Evolutionary conservation across 1,284 basidiomycete species (phyloP).

Genomic region (Ustilago curta): DNA sequence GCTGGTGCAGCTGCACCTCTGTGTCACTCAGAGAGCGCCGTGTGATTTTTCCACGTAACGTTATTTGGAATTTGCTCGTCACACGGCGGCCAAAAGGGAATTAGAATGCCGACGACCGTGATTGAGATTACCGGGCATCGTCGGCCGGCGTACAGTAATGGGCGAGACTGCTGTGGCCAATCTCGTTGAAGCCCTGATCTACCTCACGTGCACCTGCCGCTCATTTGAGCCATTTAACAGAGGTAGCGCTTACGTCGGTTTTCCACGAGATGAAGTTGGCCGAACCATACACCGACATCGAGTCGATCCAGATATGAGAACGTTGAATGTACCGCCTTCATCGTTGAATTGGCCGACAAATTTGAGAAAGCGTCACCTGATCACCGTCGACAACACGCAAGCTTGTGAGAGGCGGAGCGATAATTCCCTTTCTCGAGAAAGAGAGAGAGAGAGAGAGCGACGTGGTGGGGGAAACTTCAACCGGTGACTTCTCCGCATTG

Average conservation of each 20-base stretch:
- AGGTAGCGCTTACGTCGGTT: no score
- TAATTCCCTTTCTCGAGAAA: background rate
- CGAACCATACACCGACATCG: no score
- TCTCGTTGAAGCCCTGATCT: no score
- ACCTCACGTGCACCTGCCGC: no score
- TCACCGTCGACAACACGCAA: background rate
- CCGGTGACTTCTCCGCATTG: slow-evolving; percentile 47
- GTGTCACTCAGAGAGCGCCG: slow-evolving; percentile 1
- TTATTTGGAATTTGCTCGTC: background rate
- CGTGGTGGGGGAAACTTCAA: slow-evolving; percentile 4
- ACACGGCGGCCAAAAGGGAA: slow-evolving; percentile 2
- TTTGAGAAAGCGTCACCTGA: background rate
- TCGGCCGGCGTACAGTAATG: no score
- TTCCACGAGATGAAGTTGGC: no score
- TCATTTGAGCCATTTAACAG: no score
- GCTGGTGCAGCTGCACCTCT: slow-evolving; percentile 12
- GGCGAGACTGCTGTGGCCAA: no score
- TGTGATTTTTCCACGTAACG: background rate
- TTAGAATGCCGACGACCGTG: slow-evolving; percentile 11
- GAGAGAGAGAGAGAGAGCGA: slow-evolving; percentile 1
- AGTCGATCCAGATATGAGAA: no score
- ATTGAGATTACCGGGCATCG: slow-evolving; percentile 18
- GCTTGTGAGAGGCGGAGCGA: background rate
- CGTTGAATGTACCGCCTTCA: no score
- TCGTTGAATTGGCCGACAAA: no score